Conservation (phyloP, 441 rosid species). For the Bruguiera hainesii region DNA sequence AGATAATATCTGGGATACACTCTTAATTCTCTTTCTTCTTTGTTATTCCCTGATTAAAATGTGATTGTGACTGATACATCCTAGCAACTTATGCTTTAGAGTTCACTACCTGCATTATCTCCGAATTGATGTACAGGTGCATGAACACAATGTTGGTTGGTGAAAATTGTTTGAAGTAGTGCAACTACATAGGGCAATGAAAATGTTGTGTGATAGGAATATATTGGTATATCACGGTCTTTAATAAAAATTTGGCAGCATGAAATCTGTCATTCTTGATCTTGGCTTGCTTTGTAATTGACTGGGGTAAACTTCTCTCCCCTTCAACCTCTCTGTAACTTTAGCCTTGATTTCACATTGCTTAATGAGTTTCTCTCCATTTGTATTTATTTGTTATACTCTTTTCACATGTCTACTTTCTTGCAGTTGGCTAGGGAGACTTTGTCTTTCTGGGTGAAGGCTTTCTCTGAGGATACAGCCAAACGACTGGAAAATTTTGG, state of each 20-base stretch:
- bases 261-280: neutral
- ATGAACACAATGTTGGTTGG: neutral
- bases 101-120: neutral
- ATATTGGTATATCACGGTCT: neutral
- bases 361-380: conserved; percentile 2
- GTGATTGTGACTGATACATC: too few relatives aligned
- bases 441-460: conserved; percentile 98
- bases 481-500: conserved; percentile 97
- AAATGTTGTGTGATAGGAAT: neutral
- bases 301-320: neutral
- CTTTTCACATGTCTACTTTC: conserved; percentile 22
- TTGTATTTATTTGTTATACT: conserved; percentile 10
- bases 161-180: neutral
- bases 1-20: too few relatives aligned
- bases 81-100: conserved; percentile 7
- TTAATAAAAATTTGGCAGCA: conserved; percentile 1
- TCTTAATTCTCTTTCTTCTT: too few relatives aligned
- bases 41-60: too few relatives aligned
- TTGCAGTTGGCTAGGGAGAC: conserved; percentile 94
- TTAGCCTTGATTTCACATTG: neutral
- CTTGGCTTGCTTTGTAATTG: neutral
- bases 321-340: neutral
- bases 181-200: neutral
- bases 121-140: neutral
- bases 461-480: conserved; percentile 98